A percentile compares a stretch with the other conserved stretches of the same genome.
These are phyloP conservation scores for Beauveria pseudobassiana DNA, from an alignment of 2,329 filamentous ascomycete species.

Conservation along the genomic window DNA sequence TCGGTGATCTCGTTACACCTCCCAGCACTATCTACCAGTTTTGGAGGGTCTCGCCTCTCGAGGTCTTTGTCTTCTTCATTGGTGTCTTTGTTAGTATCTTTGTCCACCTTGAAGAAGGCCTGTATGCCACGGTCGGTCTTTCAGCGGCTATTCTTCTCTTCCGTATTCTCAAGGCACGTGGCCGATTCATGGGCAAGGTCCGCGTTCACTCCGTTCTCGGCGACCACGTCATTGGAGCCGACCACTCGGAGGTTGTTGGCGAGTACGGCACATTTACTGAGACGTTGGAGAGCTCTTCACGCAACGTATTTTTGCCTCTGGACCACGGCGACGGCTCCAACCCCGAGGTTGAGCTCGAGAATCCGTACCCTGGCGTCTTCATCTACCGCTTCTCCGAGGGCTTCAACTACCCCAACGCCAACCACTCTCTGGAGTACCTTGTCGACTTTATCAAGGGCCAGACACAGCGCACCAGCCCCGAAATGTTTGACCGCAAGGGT, in stretches of 20 bases:
- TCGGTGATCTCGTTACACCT: slow-evolving; percentile 76
- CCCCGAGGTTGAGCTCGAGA: slow-evolving; percentile 35
- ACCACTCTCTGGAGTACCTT: slow-evolving; percentile 42
- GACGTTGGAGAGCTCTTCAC: slow-evolving; percentile 24
- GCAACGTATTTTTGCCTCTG: slow-evolving; percentile 39
- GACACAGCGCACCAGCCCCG: slow-evolving; percentile 69
- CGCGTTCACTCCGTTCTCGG: slow-evolving; percentile 77
- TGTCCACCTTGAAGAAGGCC: slow-evolving; percentile 72
- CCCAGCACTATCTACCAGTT: slow-evolving; percentile 81
- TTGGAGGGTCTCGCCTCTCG: slow-evolving; percentile 76
- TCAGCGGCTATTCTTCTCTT: slow-evolving; percentile 68
- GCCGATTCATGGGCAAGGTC: slow-evolving; percentile 71
- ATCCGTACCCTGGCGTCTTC: slow-evolving; percentile 46
- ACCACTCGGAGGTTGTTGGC: slow-evolving; percentile 34
- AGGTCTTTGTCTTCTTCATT: slow-evolving; percentile 77
- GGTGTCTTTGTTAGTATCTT: slow-evolving; percentile 82
- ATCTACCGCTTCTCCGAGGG: slow-evolving; percentile 48
- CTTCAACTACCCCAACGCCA: slow-evolving; percentile 50
- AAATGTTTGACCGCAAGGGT: slow-evolving; percentile 55
- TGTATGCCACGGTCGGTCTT: slow-evolving; percentile 70
- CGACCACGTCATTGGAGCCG: slow-evolving; percentile 57
- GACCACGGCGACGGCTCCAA: slow-evolving; percentile 45
- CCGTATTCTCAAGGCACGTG: slow-evolving; percentile 69
- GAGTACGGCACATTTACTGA: slow-evolving; percentile 47
- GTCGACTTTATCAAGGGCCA: slow-evolving; percentile 55